Base-by-base conservation (phyloP, 2,329 filamentous ascomycete genomes). In the Domatiomyces catenatus region DNA sequence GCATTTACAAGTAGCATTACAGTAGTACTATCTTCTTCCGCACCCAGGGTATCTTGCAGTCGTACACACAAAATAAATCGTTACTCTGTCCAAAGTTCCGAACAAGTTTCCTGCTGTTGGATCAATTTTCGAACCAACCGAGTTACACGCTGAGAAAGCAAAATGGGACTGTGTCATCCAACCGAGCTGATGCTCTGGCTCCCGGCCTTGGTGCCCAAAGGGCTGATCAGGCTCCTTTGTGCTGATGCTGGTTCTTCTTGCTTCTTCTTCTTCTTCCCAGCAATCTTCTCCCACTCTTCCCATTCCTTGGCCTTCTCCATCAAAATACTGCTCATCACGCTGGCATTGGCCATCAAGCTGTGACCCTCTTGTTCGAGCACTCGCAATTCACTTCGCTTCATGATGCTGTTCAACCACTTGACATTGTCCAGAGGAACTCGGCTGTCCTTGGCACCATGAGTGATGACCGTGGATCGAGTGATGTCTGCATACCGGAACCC, bases 401-500 rank as follows among this genome's bases (percentile, higher is more conserved):
- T 96, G 43, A 85, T 85, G 67, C 89, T 89, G 52, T 88, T 89
- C 6, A 98, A 75, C 92, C 92, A 98, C 57, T 83, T 78, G 19
- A 95, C 87, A 61, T 98, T 98, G 51, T 94, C 92, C 12, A 94
- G 84, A 0, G 92, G 92, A 1, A 98, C 92, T 20, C 92, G 79
- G 5, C 84, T 88, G 62, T 98, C 92, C 59, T 85, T 81, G 62
- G 80, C 86, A 39, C 92, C 92, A 64, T 98, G 92, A 62, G 95
- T 90, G 57, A 98, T 94, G 20, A 95, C 83, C 0, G 96, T 85
- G 0, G 86, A 79, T 7, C 88, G 79, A 5, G 84, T 93, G 58
- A 98, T 94, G 63, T 98, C 92, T 17, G 94, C 90, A 63, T 98
- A 98, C 47, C 89, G 81, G 69, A 98, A 98, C 0, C 92, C 92